A percentile compares a stretch with the other conserved stretches of the same genome.
phyloP scores from a whole-genome alignment of 495 filamentous ascomycete species.

The Penicillium samsonianum region DNA sequence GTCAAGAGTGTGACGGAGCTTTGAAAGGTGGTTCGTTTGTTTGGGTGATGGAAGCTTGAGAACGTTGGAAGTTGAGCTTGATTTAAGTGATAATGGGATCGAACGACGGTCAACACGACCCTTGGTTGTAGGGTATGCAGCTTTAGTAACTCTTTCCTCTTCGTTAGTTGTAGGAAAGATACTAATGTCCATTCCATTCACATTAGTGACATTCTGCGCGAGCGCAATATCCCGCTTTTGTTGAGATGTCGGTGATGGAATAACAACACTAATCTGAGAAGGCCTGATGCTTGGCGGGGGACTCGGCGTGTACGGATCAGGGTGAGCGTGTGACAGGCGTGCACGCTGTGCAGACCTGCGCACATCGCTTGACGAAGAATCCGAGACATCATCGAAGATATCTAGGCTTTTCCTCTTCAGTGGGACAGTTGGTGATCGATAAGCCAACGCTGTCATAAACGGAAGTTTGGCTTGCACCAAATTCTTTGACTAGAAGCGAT shows the following conservation, averaged over 20 bases:
- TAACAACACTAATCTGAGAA: constrained; percentile 22
- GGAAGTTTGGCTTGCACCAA: background rate
- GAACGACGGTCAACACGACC: constrained; percentile 18
- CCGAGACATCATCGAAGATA: background rate
- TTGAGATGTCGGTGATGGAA: constrained; percentile 29
- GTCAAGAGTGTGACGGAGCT: constrained; percentile 20
- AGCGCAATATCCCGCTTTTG: constrained; percentile 17
- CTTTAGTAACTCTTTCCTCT: constrained; percentile 18
- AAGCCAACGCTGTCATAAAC: constrained; percentile 10
- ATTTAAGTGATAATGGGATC: constrained; percentile 8
- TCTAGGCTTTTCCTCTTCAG: constrained; percentile 7
- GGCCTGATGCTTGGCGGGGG: constrained; percentile 12
- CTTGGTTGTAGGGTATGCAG: constrained; percentile 27
- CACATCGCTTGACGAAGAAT: background rate
- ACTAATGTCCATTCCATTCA: constrained; percentile 23
- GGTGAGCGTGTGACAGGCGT: constrained; percentile 1
- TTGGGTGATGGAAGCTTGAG: background rate
- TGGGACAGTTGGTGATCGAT: constrained; percentile 3
- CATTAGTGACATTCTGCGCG: background rate
- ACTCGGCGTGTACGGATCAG: constrained; percentile 2
- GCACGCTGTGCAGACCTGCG: background rate
- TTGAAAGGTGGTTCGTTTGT: constrained; percentile 1
- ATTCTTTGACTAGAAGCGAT: background rate
- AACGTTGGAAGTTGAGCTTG: background rate
- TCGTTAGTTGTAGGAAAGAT: constrained; percentile 32